Percentiles rank a stretch among this genome's conserved stretches.
phyloP scores from a whole-genome alignment of 495 filamentous ascomycete genomes.

The Endocarpon pusillum region DNA sequence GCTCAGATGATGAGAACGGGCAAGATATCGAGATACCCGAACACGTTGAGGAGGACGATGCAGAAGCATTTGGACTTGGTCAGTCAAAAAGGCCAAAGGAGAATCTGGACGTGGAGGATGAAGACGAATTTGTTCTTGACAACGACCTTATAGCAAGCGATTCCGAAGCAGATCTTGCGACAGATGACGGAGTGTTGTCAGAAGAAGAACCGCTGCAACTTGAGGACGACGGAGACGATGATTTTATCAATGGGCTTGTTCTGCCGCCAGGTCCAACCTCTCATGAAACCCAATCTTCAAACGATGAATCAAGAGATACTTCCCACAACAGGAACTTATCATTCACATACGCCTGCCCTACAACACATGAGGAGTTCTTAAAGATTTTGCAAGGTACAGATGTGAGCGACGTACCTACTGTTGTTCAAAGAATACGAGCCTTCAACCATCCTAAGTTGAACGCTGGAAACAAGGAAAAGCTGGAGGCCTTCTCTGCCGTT shows the following conservation, averaged over 20 bases:
- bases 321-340: conserved; percentile 42
- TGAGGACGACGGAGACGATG: conserved; percentile 27
- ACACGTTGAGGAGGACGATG: conserved; percentile 25
- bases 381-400: conserved; percentile 40
- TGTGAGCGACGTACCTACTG: conserved; percentile 46
- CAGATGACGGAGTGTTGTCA: conserved; percentile 44
- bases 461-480: conserved; percentile 65
- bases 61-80: conserved; percentile 37
- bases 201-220: conserved; percentile 41
- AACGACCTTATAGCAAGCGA: conserved; percentile 54
- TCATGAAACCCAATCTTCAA: too few relatives aligned
- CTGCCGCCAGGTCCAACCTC: too few relatives aligned
- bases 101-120: conserved; percentile 52
- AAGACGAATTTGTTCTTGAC: conserved; percentile 83
- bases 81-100: conserved; percentile 14
- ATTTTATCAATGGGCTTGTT: conserved; percentile 25
- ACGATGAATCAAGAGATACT: too few relatives aligned
- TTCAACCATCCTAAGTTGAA: conserved; percentile 78
- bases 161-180: conserved; percentile 35
- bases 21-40: conserved; percentile 23
- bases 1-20: conserved; percentile 25
- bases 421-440: conserved; percentile 77
- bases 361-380: conserved; percentile 56
- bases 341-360: conserved; percentile 72
- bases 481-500: conserved; percentile 52